Conservation (phyloP, 345 rosid species). For the Gossypium bickii region DNA sequence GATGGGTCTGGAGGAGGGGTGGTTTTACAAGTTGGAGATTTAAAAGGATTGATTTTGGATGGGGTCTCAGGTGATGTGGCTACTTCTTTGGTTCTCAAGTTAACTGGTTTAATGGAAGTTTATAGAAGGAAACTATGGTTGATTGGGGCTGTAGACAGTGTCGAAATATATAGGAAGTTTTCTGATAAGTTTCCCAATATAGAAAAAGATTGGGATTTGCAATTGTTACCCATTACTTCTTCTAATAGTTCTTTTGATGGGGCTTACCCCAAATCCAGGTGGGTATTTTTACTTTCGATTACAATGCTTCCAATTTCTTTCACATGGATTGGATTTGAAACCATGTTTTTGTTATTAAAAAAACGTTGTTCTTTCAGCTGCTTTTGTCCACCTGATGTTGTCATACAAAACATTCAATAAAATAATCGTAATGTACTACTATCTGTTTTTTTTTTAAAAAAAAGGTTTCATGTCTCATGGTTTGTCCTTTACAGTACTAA, state of each 20-base stretch:
- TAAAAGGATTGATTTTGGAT: conserved; percentile 33
- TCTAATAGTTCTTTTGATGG: conserved; percentile 32
- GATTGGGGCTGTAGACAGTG: conserved; percentile 39
- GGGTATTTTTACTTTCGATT: neutral
- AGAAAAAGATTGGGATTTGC: conserved; percentile 63
- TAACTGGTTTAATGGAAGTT: conserved; percentile 38
- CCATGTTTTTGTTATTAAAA: neutral
- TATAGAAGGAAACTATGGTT: conserved; percentile 46
- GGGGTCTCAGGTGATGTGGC: conserved; percentile 17
- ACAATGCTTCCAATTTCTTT: neutral
- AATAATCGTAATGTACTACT: neutral
- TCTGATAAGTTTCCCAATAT: conserved; percentile 39
- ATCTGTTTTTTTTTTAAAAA: neutral
- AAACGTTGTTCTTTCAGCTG: neutral
- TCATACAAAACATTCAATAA: conserved; percentile 1
- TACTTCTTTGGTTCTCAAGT: conserved; percentile 34
- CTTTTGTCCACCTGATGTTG: neutral
- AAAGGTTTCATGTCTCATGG: neutral
- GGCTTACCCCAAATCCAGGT: conserved; percentile 54
- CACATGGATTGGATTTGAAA: neutral
- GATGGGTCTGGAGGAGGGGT: conserved; percentile 30
- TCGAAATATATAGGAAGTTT: conserved; percentile 48
- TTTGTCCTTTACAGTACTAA: conserved; percentile 6
- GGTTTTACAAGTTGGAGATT: conserved; percentile 51
- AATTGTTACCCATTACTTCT: conserved; percentile 50